Percentiles rank a stretch among this genome's conserved stretches.
These are phyloP conservation scores for Xanthoconium separans DNA, from an alignment of 1,284 basidiomycete species.

Conservation along the genomic window DNA sequence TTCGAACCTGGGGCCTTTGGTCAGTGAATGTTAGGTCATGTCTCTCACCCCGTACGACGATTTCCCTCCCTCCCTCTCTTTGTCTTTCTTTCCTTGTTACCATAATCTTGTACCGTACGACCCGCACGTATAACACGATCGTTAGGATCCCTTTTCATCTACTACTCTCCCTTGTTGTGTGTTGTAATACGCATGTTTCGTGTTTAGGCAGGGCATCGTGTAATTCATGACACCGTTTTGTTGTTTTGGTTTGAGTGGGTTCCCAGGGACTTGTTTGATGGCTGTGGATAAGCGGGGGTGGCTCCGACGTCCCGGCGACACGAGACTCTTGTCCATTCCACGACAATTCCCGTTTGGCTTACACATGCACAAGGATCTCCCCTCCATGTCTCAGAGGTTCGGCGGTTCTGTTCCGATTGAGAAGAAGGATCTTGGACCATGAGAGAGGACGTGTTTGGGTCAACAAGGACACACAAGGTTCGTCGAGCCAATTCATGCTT, in stretches of 20 bases:
- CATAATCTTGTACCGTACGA: slow-evolving; percentile 25
- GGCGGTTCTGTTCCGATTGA: background rate
- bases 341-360: background rate
- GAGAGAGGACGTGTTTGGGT: too few relatives aligned
- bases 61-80: background rate
- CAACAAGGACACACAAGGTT: too few relatives aligned
- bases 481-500: too few relatives aligned
- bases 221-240: slow-evolving; percentile 9
- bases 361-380: too few relatives aligned
- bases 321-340: background rate
- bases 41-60: background rate
- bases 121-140: slow-evolving; percentile 13
- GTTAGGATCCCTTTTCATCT: slow-evolving; percentile 5
- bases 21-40: slow-evolving; percentile 1
- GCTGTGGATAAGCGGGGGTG: background rate
- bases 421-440: background rate
- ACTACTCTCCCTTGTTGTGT: slow-evolving; percentile 11
- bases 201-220: background rate
- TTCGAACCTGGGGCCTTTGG: slow-evolving; percentile 26
- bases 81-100: slow-evolving; percentile 6
- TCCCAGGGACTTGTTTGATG: background rate
- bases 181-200: slow-evolving; percentile 21
- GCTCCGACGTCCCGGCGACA: background rate
- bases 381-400: background rate
- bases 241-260: background rate